Evolutionary conservation across 108 stramenopile species (phyloP), one percentile per base, ranked within the genome.

Genomic region (Nitzschia palea): DNA sequence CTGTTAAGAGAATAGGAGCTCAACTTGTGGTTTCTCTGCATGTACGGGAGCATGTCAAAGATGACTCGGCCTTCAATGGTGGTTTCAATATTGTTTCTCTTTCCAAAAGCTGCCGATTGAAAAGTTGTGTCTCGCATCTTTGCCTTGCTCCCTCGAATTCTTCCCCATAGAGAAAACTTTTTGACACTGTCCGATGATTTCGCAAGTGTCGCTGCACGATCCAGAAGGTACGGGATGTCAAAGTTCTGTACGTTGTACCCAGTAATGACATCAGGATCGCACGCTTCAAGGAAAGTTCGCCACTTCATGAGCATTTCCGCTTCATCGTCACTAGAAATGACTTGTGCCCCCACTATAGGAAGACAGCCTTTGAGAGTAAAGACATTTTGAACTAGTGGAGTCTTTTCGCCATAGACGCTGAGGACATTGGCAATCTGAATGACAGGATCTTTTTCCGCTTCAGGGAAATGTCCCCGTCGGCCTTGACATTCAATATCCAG

Each of bases 1-100:
- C 89, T 90, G 81, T 98, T 99, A 42, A 99, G 73, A 5, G 95
- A 81, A 73, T 98, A 99, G 36, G 96, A 97, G 60, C 89, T 91
- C 33, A 99, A 86, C 78, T 99, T 99, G 86, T 99, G 98, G 78
- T 98, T 99, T 29, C 99, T 94, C 70, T 95, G 95, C 97, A 99
- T 98, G 84, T 99, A 98, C 3, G 96, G 96, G 12, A 98, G 84
- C 94, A 99, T 93, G 68, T 99, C 99, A 76, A 99, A 97, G 44
- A 98, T 90, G 55, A 99, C 97, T 17, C 98, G 89, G 5, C 99
- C 99, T 40, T 97, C 92, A 59, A 98, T 94, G 28, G 83, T 93
- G 0, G 97, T 98, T 76, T 99, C 99, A 53, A 97, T 82, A 70
- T 97, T 98, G 77, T 88, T 89, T 28, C 97, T 74, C 34, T 94